Evolutionary conservation across 2,329 filamentous ascomycete genomes (phyloP).

Genomic region (Ilyonectria robusta): DNA sequence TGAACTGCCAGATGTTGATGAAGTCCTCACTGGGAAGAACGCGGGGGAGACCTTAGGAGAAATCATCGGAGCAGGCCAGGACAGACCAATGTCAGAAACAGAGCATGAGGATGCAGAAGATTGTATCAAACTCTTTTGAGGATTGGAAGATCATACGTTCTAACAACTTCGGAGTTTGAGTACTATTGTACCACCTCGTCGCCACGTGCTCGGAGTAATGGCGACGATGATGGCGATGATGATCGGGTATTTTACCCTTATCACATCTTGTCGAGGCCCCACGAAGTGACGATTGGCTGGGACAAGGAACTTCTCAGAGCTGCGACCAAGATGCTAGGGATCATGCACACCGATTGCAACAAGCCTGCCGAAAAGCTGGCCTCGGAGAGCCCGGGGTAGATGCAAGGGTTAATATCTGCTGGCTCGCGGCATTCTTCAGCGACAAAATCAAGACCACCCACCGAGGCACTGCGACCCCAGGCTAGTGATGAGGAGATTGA

Average conservation of each 20-base stretch:
- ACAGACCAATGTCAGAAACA: too few species aligned
- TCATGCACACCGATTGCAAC: neutral
- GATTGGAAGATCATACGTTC: neutral
- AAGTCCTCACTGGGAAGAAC: too few species aligned
- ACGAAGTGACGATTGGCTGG: neutral
- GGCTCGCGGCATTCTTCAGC: neutral
- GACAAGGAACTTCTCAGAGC: neutral
- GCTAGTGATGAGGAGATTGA: too few species aligned
- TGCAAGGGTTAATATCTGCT: neutral
- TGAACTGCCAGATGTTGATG: too few species aligned
- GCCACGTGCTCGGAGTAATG: neutral
- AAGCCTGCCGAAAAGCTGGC: neutral
- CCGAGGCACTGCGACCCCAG: too few species aligned
- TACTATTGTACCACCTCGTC: neutral
- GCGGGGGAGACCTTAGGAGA: too few species aligned
- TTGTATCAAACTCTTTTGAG: neutral
- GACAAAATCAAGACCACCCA: neutral
- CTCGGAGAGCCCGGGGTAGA: neutral
- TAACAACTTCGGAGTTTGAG: neutral
- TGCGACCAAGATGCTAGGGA: neutral
- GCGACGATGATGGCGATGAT: neutral
- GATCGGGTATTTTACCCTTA: neutral
- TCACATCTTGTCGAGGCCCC: neutral
- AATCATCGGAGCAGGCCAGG: too few species aligned
- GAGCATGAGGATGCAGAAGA: too few species aligned